These are phyloP conservation scores for Paramecium sexaurelia DNA, from an alignment of 73 alveolate genomes.

Conservation along the genomic window DNA sequence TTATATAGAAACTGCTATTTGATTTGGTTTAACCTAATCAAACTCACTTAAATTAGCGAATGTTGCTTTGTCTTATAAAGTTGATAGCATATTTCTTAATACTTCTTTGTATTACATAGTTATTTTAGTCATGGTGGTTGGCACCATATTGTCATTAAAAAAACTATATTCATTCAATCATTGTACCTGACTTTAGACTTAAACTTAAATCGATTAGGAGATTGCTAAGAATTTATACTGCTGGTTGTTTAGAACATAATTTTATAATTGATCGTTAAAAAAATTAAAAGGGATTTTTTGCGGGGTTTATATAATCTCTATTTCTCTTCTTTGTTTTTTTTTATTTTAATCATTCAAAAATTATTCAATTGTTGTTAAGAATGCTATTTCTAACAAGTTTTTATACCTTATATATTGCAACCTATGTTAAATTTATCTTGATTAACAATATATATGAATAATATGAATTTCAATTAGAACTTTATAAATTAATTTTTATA, in stretches of 20 bases:
- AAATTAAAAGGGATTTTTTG: neutral
- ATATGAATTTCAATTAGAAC: too few species aligned
- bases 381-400: too few species aligned
- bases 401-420: too few species aligned
- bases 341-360: neutral
- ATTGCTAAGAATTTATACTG: neutral
- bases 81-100: neutral
- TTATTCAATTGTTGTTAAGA: too few species aligned
- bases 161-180: neutral
- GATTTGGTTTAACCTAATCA: neutral
- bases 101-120: neutral
- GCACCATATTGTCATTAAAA: neutral
- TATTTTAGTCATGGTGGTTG: constrained; percentile 2
- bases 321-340: neutral
- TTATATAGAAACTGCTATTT: constrained; percentile 20
- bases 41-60: neutral
- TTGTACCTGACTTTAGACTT: constrained; percentile 47
- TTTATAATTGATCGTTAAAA: constrained; percentile 17
- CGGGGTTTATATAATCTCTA: constrained; percentile 17
- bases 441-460: too few species aligned
- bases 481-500: too few species aligned
- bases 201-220: constrained; percentile 40
- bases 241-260: constrained; percentile 44
- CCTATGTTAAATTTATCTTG: too few species aligned
- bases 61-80: neutral